Conservation (phyloP, 805 yeast genomes). For the Saitoella complicata region DNA sequence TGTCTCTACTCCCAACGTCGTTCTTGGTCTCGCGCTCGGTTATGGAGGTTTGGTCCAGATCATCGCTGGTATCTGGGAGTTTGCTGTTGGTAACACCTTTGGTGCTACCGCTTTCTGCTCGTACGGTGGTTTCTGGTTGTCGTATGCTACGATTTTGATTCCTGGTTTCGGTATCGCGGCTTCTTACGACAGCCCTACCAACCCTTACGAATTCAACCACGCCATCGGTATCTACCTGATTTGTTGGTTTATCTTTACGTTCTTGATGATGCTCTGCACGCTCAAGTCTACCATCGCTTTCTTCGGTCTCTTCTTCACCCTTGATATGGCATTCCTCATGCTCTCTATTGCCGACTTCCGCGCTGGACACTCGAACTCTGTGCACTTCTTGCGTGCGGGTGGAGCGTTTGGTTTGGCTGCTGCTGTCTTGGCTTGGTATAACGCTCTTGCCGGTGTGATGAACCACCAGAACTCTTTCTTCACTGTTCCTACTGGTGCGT, state of each 20-base stretch:
- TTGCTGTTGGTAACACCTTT: slow-evolving; percentile 46
- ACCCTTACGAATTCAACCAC: slow-evolving; percentile 19
- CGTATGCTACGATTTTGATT: slow-evolving; percentile 43
- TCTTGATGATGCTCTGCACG: slow-evolving; percentile 37
- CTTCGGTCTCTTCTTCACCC: slow-evolving; percentile 37
- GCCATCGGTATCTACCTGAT: slow-evolving; percentile 45
- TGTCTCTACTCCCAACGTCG: slow-evolving; percentile 34
- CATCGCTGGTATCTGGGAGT: slow-evolving; percentile 52
- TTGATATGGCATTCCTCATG: slow-evolving; percentile 39
- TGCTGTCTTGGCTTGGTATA: slow-evolving; percentile 43
- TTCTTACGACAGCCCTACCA: slow-evolving; percentile 29
- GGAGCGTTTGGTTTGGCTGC: slow-evolving; percentile 46
- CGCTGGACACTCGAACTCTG: slow-evolving; percentile 5
- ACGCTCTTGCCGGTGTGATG: slow-evolving; percentile 48
- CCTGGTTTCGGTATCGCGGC: slow-evolving; percentile 42
- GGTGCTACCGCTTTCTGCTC: slow-evolving; percentile 49
- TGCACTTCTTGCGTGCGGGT: slow-evolving; percentile 33
- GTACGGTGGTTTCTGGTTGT: slow-evolving; percentile 57
- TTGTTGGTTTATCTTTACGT: slow-evolving; percentile 51
- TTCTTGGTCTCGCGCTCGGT: slow-evolving; percentile 41
- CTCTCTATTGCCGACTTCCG: slow-evolving; percentile 35
- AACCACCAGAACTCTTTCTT: slow-evolving; percentile 39
- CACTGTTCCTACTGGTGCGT: slow-evolving; percentile 27
- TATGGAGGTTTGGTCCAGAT: slow-evolving; percentile 49
- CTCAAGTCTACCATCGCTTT: slow-evolving; percentile 50